These are phyloP conservation scores for Yamadazyma mexicana DNA, from an alignment of 1,139 yeast species.

Conservation along the genomic window DNA sequence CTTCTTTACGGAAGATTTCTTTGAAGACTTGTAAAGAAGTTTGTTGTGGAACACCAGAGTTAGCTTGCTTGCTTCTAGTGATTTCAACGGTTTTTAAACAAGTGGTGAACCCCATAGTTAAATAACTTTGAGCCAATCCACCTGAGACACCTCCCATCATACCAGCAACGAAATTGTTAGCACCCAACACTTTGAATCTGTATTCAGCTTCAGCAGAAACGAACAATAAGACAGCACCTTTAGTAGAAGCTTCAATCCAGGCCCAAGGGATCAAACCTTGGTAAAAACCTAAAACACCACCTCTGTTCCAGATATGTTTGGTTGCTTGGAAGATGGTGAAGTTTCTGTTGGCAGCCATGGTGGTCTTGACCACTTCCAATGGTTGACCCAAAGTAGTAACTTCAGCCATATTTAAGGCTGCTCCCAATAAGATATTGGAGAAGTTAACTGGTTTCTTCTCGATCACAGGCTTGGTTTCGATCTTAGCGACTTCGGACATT, in stretches of 20 bases:
- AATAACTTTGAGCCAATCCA: conserved; percentile 93
- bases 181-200: conserved; percentile 62
- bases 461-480: conserved; percentile 51
- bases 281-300: conserved; percentile 88
- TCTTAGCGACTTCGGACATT: conserved; percentile 13
- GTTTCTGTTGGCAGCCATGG: conserved; percentile 95
- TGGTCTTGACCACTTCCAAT: conserved; percentile 90
- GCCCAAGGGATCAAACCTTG: conserved; percentile 99
- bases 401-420: conserved; percentile 89
- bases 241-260: conserved; percentile 98
- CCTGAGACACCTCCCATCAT: conserved; percentile 95
- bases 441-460: conserved; percentile 86
- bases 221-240: conserved; percentile 94
- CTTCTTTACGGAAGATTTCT: conserved; percentile 81
- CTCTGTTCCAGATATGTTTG: conserved; percentile 84
- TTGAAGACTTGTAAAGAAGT: conserved; percentile 83
- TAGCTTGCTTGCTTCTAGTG: conserved; percentile 82
- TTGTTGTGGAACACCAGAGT: conserved; percentile 62
- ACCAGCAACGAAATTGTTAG: conserved; percentile 76
- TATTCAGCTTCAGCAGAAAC: conserved; percentile 93
- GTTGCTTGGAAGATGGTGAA: conserved; percentile 68
- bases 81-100: conserved; percentile 98
- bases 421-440: conserved; percentile 89
- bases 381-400: conserved; percentile 97
- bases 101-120: conserved; percentile 96